phyloP scores from a whole-genome alignment of 352 stramenopile genomes.

The Pythium diclinum region DNA sequence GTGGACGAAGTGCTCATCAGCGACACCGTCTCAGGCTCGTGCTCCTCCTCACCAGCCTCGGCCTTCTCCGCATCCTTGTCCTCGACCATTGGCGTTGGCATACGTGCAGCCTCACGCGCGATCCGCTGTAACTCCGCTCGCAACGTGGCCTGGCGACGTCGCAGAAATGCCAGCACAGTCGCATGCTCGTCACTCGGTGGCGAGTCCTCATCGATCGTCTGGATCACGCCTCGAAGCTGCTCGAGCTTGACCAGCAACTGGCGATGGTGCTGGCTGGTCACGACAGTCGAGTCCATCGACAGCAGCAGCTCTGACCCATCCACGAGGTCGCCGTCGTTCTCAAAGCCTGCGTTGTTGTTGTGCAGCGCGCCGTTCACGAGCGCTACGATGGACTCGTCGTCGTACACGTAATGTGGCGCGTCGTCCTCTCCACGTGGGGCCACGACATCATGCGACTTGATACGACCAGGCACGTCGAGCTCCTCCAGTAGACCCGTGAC shows the following conservation, averaged over 20 bases:
- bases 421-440: constrained; percentile 20
- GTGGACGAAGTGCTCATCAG: too few species aligned
- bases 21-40: too few species aligned
- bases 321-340: constrained; percentile 13
- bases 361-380: constrained; percentile 14
- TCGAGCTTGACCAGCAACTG: constrained; percentile 22
- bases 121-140: constrained; percentile 18
- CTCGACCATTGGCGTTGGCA: neutral
- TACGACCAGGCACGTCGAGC: constrained; percentile 21
- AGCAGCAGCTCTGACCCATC: constrained; percentile 15
- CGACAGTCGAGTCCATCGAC: constrained; percentile 5
- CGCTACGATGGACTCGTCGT: constrained; percentile 17
- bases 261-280: constrained; percentile 16
- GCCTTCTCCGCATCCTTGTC: too few species aligned
- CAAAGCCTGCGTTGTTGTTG: constrained; percentile 1
- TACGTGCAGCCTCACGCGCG: constrained; percentile 5
- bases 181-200: constrained; percentile 16
- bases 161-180: constrained; percentile 19
- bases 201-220: constrained; percentile 21
- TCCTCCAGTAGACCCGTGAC: constrained; percentile 20
- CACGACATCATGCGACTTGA: constrained; percentile 24
- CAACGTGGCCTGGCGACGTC: constrained; percentile 18
- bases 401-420: constrained; percentile 23
- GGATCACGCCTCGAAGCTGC: constrained; percentile 22
- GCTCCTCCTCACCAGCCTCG: neutral